A percentile compares a stretch with the other conserved stretches of the same genome.
Conservation (phyloP, 371 early-diverging fungal species). For the Encephalitozoon romaleae region DNA sequence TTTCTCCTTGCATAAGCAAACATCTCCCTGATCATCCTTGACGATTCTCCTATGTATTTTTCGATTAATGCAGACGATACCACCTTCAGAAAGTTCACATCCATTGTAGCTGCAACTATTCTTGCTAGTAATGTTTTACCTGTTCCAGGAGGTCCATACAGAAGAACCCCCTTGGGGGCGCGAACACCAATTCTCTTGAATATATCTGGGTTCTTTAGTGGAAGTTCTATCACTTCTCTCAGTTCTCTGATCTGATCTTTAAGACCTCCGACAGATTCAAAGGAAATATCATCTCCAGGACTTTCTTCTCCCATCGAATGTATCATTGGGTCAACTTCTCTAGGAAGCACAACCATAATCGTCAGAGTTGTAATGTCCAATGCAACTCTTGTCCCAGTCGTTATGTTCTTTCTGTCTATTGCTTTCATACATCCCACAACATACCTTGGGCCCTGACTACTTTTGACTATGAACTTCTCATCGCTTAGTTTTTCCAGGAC, state of each 20-base stretch:
- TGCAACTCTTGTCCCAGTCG: slow-evolving; percentile 82
- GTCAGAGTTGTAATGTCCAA: slow-evolving; percentile 98
- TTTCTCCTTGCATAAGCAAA: slow-evolving; percentile 95
- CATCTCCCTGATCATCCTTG: slow-evolving; percentile 91
- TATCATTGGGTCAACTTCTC: slow-evolving; percentile 96
- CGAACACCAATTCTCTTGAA: slow-evolving; percentile 92
- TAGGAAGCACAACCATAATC: slow-evolving; percentile 90
- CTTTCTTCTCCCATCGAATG: slow-evolving; percentile 86
- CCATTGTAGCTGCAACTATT: slow-evolving; percentile 87
- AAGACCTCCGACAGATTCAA: slow-evolving; percentile 93
- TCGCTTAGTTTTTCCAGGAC: slow-evolving; percentile 90
- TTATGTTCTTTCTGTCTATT: slow-evolving; percentile 72
- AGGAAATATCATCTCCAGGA: slow-evolving; percentile 74
- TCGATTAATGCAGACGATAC: slow-evolving; percentile 94
- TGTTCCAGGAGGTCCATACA: slow-evolving; percentile 96
- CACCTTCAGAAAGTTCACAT: slow-evolving; percentile 89
- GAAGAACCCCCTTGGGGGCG: slow-evolving; percentile 90
- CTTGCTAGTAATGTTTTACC: slow-evolving; percentile 74
- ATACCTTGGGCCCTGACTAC: slow-evolving; percentile 91
- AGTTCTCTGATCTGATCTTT: slow-evolving; percentile 90
- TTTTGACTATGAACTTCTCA: slow-evolving; percentile 94
- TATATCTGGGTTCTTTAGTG: slow-evolving; percentile 93
- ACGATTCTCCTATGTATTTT: slow-evolving; percentile 96
- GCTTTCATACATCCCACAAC: slow-evolving; percentile 92
- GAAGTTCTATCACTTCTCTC: slow-evolving; percentile 93